A percentile compares a stretch with the other conserved stretches of the same genome.
Conservation (phyloP, 768 basidiomycete genomes). For the Xerocomellus dryophilus region DNA sequence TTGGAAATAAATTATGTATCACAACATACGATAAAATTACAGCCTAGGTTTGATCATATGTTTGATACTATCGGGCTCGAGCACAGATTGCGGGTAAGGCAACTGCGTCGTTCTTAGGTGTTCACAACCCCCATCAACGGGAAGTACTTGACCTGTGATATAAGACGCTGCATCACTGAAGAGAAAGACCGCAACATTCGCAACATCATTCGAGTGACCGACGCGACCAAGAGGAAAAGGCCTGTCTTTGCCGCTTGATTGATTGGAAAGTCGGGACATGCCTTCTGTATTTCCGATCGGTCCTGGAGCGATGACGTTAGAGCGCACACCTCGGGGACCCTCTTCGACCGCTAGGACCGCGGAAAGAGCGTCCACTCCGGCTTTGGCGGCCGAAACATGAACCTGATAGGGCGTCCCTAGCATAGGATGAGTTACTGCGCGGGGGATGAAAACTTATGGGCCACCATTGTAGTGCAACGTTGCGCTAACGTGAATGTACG, state of each 20-base stretch:
- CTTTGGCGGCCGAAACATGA: constrained; percentile 94
- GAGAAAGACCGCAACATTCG: constrained; percentile 71
- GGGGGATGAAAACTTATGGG: neutral
- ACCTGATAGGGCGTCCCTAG: constrained; percentile 81
- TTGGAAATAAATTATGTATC: no score
- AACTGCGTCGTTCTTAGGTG: constrained; percentile 47
- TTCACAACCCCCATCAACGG: constrained; percentile 65
- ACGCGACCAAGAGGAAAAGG: constrained; percentile 45
- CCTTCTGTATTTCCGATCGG: constrained; percentile 81
- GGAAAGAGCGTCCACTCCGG: constrained; percentile 87
- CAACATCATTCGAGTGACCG: constrained; percentile 62
- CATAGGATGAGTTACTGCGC: neutral
- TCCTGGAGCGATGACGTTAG: constrained; percentile 83
- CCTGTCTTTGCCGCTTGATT: neutral
- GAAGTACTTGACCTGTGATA: constrained; percentile 73
- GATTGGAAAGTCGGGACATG: constrained; percentile 49
- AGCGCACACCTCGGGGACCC: constrained; percentile 90
- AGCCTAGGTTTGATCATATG: constrained; percentile 49
- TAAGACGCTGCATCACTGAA: constrained; percentile 78
- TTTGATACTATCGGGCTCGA: constrained; percentile 54
- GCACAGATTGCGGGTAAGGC: constrained; percentile 62
- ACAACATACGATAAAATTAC: constrained; percentile 8
- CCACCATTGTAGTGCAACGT: constrained; percentile 82
- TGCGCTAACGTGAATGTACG: constrained; percentile 88
- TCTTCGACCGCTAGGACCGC: constrained; percentile 88